Evolutionary conservation across 2,329 filamentous ascomycete species (phyloP), one percentile per base, ranked within the genome.

Genomic region (Coleophoma eucalyptorum): DNA sequence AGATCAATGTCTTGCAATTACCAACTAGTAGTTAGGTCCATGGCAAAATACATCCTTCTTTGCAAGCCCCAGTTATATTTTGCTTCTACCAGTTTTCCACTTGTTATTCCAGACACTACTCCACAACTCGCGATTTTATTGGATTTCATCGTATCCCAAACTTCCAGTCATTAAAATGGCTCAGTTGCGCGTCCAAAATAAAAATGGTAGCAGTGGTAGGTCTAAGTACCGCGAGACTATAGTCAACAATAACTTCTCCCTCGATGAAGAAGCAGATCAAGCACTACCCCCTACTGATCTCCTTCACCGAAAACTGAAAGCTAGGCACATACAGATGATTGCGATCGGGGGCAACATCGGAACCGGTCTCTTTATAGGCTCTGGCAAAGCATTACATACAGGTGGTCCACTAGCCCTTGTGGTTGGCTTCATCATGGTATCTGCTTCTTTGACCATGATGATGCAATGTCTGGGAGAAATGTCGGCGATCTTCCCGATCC

Each of bases 401-500:
- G 76, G 80, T 13, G 85, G 85, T 0, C 84, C 85, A 4, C 78
- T 78, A 1, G 79, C 81, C 31, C 77, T 81, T 33, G 72, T 89
- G 37, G 75, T 89, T 55, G 83, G 81, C 46, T 88, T 85, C 63
- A 60, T 80, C 52, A 83, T 86, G 55, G 76, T 90, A 64, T 46
- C 47, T 13, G 31, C n/a, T 12, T 32, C 46, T 16, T 21, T 46
- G n/a, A 46, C 46, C 15, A 51, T 48, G 20, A 51, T 48, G 69
- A 90, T 90, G 84, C 74, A 76, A 45, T 75, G 74, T 49, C 69
- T 85, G 41, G 79, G 79, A 46, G 81, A 92, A 70, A 85, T 91
- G 76, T 83, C 87, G 11, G 83, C 45, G 18, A 43, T 55, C 55
- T 32, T 53, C 59, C 13, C 62, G 50, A 19, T 53, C 55, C 38